Evolutionary conservation across 805 yeast genomes (phyloP), one percentile per base, ranked within the genome.

Genomic region (Maudiozyma barnettii): DNA sequence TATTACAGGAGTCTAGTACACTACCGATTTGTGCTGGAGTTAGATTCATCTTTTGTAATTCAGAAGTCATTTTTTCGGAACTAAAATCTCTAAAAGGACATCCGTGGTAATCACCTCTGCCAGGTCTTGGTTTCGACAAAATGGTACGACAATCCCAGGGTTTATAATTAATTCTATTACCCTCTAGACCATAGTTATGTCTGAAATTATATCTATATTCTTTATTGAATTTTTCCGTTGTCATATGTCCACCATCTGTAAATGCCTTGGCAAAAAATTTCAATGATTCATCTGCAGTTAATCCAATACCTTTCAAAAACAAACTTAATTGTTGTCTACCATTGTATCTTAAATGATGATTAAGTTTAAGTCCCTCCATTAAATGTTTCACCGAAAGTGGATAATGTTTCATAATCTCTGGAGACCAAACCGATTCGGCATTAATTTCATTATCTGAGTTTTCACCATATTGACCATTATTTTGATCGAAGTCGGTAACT

Each of bases 101-200:
- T 2, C 99, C 99, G 61, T 91, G 96, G 49, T 69, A 76, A 54
- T 90, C 95, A 39, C 73, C 75, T 43, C 75, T 72, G 10, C 71
- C 70, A 0, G 95, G 89, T 52, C 81, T 76, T 7, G 88, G 87
- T 54, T 81, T 81, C 23, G 79, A 72, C 49, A 87, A 65, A 39
- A 93, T 87, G 1, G 82, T 79, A 37, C 79, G 76, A 69, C 97
- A 93, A 60, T 82, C 84, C 82, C 84, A 77, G 3, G 98, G 95
- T 57, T 78, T 77, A 66, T 88, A 89, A 56, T 88, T 85, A 57
- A 79, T 83, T 50, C 96, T 71, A 12, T 83, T 82, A 55, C 99
- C 99, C 67, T 87, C 96, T 49, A 87, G 71, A 43, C 98, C 99
- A 63, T 91, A 93, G 51, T 75, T 77, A 65, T 93, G 97, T 50